Percentiles rank a stretch among this genome's conserved stretches.
Evolutionary conservation across 306 rosid species (phyloP).

Genomic region (Parietaria judaica): DNA sequence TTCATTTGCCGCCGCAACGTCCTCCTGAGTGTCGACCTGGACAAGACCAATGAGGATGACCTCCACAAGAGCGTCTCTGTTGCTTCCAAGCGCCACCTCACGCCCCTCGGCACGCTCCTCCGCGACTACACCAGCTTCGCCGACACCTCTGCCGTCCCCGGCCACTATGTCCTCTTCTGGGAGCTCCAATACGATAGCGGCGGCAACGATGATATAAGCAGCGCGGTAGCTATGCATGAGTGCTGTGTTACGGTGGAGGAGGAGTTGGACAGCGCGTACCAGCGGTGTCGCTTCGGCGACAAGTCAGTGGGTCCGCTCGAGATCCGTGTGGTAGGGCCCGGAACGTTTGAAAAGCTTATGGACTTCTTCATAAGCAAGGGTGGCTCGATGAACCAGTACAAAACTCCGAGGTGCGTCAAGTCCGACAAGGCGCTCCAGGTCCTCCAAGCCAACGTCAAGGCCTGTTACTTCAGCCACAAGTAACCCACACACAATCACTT

Average conservation of each 20-base stretch:
- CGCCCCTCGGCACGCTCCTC: slow-evolving; percentile 51
- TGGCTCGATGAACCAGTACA: slow-evolving; percentile 82
- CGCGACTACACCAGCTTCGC: slow-evolving; percentile 79
- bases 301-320: slow-evolving; percentile 70
- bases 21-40: slow-evolving; percentile 72
- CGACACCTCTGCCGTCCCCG: slow-evolving; percentile 58
- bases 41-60: slow-evolving; percentile 79
- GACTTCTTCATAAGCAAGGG: slow-evolving; percentile 67
- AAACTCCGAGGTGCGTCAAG: slow-evolving; percentile 79
- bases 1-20: slow-evolving; percentile 88
- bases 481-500: too few relatives aligned
- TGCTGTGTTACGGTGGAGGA: slow-evolving; percentile 80
- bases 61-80: slow-evolving; percentile 53
- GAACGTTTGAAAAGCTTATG: slow-evolving; percentile 75
- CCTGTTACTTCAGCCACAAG: slow-evolving; percentile 64
- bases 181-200: slow-evolving; percentile 37
- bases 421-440: slow-evolving; percentile 56
- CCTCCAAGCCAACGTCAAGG: slow-evolving; percentile 49
- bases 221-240: slow-evolving; percentile 54
- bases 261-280: slow-evolving; percentile 61
- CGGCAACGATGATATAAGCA: slow-evolving; percentile 10
- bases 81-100: slow-evolving; percentile 53
- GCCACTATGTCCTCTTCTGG: slow-evolving; percentile 85
- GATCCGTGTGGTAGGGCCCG: slow-evolving; percentile 76
- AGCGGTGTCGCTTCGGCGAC: slow-evolving; percentile 56